phyloP scores from a whole-genome alignment of 2,329 filamentous ascomycete genomes.

The Aspergillus glaucus region DNA sequence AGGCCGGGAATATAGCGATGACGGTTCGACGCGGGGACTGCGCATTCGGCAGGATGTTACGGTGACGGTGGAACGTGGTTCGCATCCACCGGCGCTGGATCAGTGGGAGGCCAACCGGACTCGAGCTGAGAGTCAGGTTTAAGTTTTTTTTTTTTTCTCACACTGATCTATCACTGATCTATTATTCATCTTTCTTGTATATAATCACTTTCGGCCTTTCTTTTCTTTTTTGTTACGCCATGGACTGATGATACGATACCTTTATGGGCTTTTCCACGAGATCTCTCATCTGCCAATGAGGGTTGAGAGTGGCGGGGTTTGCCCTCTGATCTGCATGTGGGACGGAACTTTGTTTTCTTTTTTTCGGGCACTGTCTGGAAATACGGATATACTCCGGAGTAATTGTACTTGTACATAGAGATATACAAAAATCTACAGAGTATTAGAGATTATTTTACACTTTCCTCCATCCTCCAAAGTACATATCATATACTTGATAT shows the following conservation, averaged over 20 bases:
- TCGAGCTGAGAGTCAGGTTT: not conserved
- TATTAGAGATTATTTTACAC: not conserved
- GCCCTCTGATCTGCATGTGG: not conserved
- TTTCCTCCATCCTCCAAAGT: not conserved
- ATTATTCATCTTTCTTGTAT: not conserved
- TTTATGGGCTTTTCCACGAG: not conserved
- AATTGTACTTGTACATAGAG: too few species aligned
- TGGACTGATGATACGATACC: not conserved
- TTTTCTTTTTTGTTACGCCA: not conserved
- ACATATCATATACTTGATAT: not conserved
- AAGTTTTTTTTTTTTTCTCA: not conserved
- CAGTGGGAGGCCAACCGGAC: slow-evolving; percentile 4
- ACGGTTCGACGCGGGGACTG: slow-evolving; percentile 31
- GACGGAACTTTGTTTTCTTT: not conserved
- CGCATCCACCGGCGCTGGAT: slow-evolving; percentile 6
- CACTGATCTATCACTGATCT: not conserved
- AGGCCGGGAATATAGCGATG: slow-evolving; percentile 28
- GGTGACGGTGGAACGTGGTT: slow-evolving; percentile 19
- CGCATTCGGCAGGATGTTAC: slow-evolving; percentile 36
- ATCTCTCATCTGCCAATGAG: not conserved
- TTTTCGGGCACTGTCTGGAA: too few species aligned
- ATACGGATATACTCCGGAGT: too few species aligned
- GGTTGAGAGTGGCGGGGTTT: not conserved
- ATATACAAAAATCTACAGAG: not conserved
- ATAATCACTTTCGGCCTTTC: not conserved